phyloP scores from a whole-genome alignment of 2,329 filamentous ascomycete species.

The Pyrenophora seminiperda region DNA sequence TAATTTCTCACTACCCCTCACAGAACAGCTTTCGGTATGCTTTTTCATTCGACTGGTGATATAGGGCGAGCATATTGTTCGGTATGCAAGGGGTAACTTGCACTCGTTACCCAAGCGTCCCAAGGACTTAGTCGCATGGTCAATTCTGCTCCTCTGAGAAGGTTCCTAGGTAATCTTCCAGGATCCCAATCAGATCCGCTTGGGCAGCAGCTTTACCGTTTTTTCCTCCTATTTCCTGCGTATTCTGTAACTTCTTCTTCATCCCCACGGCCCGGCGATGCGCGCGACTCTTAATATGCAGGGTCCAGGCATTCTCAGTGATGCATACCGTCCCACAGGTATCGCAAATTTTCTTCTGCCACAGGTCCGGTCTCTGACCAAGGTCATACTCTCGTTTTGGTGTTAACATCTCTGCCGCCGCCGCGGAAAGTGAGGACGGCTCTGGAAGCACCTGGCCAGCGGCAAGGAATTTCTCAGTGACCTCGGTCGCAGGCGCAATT shows the following conservation, averaged over 20 bases:
- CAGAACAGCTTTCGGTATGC: too few species aligned
- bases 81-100: neutral
- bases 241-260: slow-evolving; percentile 36
- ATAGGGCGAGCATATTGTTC: too few species aligned
- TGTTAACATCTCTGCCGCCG: slow-evolving; percentile 62
- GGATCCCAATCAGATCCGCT: slow-evolving; percentile 29
- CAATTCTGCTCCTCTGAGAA: slow-evolving; percentile 9
- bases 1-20: too few species aligned
- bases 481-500: slow-evolving; percentile 63
- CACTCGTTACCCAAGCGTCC: too few species aligned
- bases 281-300: slow-evolving; percentile 60
- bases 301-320: slow-evolving; percentile 62
- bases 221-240: slow-evolving; percentile 1
- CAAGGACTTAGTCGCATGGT: too few species aligned
- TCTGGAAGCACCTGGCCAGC: slow-evolving; percentile 56
- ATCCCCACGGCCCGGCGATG: slow-evolving; percentile 53
- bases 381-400: slow-evolving; percentile 60
- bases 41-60: too few species aligned
- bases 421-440: slow-evolving; percentile 60
- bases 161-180: slow-evolving; percentile 26
- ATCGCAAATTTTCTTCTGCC: slow-evolving; percentile 67
- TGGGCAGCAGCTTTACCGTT: slow-evolving; percentile 3
- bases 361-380: slow-evolving; percentile 51
- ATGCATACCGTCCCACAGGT: slow-evolving; percentile 66
- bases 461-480: slow-evolving; percentile 68